Evolutionary conservation across 176 grass and related monocot genomes (phyloP).

Genomic region (Pontederia paniculata): DNA sequence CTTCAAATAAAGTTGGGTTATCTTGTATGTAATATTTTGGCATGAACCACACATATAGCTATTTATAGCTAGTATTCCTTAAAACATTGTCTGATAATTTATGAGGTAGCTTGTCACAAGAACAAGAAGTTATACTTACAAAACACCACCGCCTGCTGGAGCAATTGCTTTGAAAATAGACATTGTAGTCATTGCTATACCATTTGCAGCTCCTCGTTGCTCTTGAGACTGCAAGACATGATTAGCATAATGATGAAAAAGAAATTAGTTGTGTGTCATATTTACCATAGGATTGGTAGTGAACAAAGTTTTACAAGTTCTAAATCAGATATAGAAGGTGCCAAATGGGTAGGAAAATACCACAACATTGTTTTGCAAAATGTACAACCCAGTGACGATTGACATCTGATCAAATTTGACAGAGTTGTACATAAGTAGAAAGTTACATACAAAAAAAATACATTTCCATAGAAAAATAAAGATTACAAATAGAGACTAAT

Average conservation of each 20-base stretch:
- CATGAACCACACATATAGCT: no score
- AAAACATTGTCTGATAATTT: not conserved
- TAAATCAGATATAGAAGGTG: not conserved
- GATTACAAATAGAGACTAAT: not conserved
- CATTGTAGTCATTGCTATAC: constrained; percentile 39
- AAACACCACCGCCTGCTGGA: constrained; percentile 40
- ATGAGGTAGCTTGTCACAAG: not conserved
- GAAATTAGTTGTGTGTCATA: no score
- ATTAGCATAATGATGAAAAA: not conserved
- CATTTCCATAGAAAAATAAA: not conserved
- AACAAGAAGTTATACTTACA: constrained; percentile 39
- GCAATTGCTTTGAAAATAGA: constrained; percentile 65
- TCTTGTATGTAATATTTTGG: no score
- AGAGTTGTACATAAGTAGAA: constrained; percentile 1
- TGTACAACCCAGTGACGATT: constrained; percentile 42
- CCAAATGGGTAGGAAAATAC: constrained; percentile 16
- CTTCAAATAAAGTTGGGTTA: no score
- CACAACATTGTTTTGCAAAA: constrained; percentile 76
- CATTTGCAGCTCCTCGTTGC: constrained; percentile 70
- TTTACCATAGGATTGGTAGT: no score
- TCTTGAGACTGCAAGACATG: constrained; percentile 35
- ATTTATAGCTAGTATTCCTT: not conserved
- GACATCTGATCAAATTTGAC: constrained; percentile 42
- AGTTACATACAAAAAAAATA: not conserved
- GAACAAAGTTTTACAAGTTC: not conserved